These are phyloP conservation scores for Datisca glomerata DNA, from an alignment of 306 rosid species.

Conservation along the genomic window DNA sequence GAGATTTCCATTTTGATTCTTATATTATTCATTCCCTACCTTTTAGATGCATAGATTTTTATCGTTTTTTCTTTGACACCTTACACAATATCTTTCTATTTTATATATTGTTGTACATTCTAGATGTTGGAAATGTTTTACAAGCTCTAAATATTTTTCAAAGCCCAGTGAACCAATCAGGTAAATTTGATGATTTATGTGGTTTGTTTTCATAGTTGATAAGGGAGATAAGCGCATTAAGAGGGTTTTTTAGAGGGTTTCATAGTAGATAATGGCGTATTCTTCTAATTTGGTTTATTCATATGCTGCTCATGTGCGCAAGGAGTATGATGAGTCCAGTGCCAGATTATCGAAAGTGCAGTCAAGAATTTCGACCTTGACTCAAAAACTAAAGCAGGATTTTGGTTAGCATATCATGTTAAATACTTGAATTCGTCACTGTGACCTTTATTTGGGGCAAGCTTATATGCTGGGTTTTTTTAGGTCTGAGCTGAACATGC, in stretches of 20 bases:
- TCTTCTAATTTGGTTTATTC: conserved; percentile 22
- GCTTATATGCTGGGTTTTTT: too few relatives aligned
- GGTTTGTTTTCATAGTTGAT: too few relatives aligned
- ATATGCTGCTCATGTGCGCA: conserved; percentile 85
- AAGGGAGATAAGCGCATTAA: too few relatives aligned
- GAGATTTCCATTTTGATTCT: too few relatives aligned
- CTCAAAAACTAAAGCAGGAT: conserved; percentile 65
- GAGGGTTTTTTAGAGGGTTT: not conserved
- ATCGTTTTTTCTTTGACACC: not conserved
- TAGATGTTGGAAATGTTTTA: conserved; percentile 44
- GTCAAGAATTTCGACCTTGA: conserved; percentile 78
- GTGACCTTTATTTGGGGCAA: not conserved
- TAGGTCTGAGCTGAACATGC: too few relatives aligned
- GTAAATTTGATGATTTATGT: conserved; percentile 20
- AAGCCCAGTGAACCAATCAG: conserved; percentile 84
- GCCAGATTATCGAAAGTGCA: conserved; percentile 71
- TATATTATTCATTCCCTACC: not conserved
- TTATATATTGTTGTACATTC: conserved; percentile 51
- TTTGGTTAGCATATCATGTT: conserved; percentile 68
- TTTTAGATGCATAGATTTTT: not conserved
- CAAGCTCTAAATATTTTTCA: conserved; percentile 76
- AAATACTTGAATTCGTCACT: not conserved
- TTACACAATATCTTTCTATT: not conserved
- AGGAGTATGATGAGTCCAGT: conserved; percentile 89
- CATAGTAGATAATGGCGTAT: conserved; percentile 7